phyloP scores from a whole-genome alignment of 768 basidiomycete species.

The Agrocybe chaxingu region DNA sequence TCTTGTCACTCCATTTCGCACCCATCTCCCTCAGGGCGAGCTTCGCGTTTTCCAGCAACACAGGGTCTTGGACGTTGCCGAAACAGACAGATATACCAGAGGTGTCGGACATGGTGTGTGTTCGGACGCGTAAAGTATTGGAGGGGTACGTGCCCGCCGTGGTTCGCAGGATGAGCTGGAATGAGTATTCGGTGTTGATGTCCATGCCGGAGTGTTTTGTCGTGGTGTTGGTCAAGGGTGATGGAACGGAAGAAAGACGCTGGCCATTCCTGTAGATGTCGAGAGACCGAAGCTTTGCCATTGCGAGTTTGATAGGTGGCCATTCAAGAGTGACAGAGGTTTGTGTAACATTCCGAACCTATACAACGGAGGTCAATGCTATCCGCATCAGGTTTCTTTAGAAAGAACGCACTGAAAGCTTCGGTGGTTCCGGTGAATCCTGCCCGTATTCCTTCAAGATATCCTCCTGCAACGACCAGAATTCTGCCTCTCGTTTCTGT shows the following conservation, averaged over 20 bases:
- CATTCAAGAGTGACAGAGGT: slow-evolving; percentile 97
- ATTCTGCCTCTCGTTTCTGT: slow-evolving; percentile 73
- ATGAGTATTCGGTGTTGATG: slow-evolving; percentile 82
- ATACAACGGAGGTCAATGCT: not conserved
- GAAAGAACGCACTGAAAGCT: slow-evolving; percentile 58
- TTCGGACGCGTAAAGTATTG: slow-evolving; percentile 76
- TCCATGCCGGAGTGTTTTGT: slow-evolving; percentile 84
- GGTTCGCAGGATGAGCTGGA: slow-evolving; percentile 92
- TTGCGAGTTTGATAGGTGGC: slow-evolving; percentile 82
- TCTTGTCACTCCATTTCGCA: slow-evolving; percentile 87
- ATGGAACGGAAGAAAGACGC: slow-evolving; percentile 83
- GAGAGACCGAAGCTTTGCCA: slow-evolving; percentile 80
- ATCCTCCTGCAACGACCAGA: slow-evolving; percentile 79
- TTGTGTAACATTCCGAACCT: slow-evolving; percentile 94
- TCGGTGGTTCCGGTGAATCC: slow-evolving; percentile 63
- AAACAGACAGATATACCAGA: slow-evolving; percentile 95
- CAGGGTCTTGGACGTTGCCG: slow-evolving; percentile 77
- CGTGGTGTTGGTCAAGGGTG: slow-evolving; percentile 78
- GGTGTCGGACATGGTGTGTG: slow-evolving; percentile 94
- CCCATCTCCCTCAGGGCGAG: slow-evolving; percentile 79
- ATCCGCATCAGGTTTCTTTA: not conserved
- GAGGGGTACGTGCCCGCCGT: slow-evolving; percentile 89
- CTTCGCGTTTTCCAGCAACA: slow-evolving; percentile 78
- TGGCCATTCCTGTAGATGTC: slow-evolving; percentile 93
- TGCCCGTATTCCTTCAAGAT: slow-evolving; percentile 77